Percentiles rank a stretch among this genome's conserved stretches.
Conservation (phyloP, 495 filamentous ascomycete genomes). For the Eremomyces bilateralis region DNA sequence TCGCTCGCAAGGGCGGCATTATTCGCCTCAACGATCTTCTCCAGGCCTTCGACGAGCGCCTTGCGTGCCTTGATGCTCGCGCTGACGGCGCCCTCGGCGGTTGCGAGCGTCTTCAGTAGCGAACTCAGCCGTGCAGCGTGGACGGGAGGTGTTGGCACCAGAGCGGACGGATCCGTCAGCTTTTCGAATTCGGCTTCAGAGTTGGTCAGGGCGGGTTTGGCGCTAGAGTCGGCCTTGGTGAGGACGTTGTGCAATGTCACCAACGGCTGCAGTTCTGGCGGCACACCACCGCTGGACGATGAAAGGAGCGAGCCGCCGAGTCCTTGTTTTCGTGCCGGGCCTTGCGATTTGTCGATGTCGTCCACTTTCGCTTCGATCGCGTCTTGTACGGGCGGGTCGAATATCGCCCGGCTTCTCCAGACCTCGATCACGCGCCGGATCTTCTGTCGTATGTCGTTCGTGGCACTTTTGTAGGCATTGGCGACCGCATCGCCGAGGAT, state of each 20-base stretch:
- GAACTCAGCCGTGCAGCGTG: slow-evolving; percentile 77
- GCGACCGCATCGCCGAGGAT: slow-evolving; percentile 71
- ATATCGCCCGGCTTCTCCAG: slow-evolving; percentile 75
- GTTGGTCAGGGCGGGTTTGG: slow-evolving; percentile 36
- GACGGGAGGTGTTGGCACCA: slow-evolving; percentile 57
- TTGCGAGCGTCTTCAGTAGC: slow-evolving; percentile 68
- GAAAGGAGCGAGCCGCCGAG: slow-evolving; percentile 52
- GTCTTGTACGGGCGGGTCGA: slow-evolving; percentile 54
- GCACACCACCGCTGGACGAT: slow-evolving; percentile 27
- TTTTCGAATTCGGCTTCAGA: slow-evolving; percentile 69
- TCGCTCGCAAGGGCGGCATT: slow-evolving; percentile 46
- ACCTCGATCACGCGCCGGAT: slow-evolving; percentile 79
- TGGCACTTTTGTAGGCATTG: slow-evolving; percentile 66
- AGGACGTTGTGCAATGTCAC: slow-evolving; percentile 49
- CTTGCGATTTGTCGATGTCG: slow-evolving; percentile 65
- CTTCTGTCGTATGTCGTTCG: slow-evolving; percentile 67
- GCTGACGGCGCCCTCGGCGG: slow-evolving; percentile 75
- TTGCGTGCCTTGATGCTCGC: slow-evolving; percentile 75
- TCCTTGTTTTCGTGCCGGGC: slow-evolving; percentile 36
- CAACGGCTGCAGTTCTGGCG: slow-evolving; percentile 55
- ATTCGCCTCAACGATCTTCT: slow-evolving; percentile 60
- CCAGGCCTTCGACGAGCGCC: slow-evolving; percentile 53
- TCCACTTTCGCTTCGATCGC: slow-evolving; percentile 57
- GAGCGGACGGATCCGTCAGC: slow-evolving; percentile 42
- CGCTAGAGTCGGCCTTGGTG: slow-evolving; percentile 41